Conservation (phyloP, 2,329 filamentous ascomycete species). For the Zopfia rhizophila region DNA sequence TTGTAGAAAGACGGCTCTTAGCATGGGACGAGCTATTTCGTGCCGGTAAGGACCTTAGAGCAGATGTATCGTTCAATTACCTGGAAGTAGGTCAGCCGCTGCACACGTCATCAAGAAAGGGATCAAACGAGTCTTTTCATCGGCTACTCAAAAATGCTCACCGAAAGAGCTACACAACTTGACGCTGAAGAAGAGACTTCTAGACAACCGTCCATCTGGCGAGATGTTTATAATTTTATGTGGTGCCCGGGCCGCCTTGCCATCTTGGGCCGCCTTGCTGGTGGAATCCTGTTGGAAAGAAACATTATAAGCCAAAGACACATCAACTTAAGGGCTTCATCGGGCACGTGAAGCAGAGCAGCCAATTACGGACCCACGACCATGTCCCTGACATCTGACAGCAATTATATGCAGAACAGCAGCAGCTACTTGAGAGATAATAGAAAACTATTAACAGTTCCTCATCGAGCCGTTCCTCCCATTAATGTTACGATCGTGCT, state of each 20-base stretch:
- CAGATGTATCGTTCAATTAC: constrained; percentile 45
- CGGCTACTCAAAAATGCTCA: constrained; percentile 37
- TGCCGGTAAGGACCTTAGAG: constrained; percentile 41
- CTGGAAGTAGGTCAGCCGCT: constrained; percentile 23
- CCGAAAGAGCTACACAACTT: constrained; percentile 30
- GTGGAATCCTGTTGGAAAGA: constrained; percentile 43
- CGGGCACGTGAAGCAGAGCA: constrained; percentile 36
- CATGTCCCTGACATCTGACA: constrained; percentile 45
- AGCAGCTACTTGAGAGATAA: constrained; percentile 34
- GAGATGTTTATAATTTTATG: constrained; percentile 45
- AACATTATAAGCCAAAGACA: constrained; percentile 46
- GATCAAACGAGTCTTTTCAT: constrained; percentile 19
- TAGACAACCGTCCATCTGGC: constrained; percentile 39
- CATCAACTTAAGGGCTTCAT: constrained; percentile 44
- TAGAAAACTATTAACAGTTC: constrained; percentile 24
- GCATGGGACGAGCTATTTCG: constrained; percentile 35
- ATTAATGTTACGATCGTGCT: constrained; percentile 46
- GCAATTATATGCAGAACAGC: constrained; percentile 45
- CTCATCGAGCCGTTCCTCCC: constrained; percentile 29
- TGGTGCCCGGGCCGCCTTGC: constrained; percentile 42
- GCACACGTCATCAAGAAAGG: constrained; percentile 11
- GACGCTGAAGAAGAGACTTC: too few species aligned
- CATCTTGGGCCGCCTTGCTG: constrained; percentile 44
- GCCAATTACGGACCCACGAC: constrained; percentile 33
- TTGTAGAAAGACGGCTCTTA: constrained; percentile 42